Percentiles rank a stretch among this genome's conserved stretches.
These are phyloP conservation scores for Globisporangium okanoganense DNA, from an alignment of 352 stramenopile genomes.

Conservation along the genomic window DNA sequence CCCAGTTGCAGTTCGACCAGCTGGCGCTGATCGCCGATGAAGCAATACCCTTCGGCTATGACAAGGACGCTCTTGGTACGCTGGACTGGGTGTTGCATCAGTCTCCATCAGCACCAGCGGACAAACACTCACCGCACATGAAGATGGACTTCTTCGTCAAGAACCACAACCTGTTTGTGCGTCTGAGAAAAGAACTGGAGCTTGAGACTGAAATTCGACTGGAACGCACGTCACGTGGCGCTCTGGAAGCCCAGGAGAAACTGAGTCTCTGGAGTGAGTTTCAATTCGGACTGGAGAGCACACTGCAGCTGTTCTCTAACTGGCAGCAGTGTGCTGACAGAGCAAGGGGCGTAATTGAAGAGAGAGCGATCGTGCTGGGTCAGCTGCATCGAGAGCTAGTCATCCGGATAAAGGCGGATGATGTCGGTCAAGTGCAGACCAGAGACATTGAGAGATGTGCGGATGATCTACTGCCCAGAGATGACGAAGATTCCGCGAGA, in stretches of 20 bases:
- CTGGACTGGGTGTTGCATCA: slow-evolving; percentile 24
- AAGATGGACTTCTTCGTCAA: slow-evolving; percentile 40
- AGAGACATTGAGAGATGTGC: not conserved
- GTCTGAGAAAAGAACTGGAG: slow-evolving; percentile 31
- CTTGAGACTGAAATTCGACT: slow-evolving; percentile 23
- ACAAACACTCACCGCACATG: slow-evolving; percentile 16
- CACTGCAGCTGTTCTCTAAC: not conserved
- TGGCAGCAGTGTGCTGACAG: not conserved
- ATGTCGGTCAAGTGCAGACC: not conserved
- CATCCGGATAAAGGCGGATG: not conserved
- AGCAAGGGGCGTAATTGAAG: not conserved
- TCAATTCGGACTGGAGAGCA: slow-evolving; percentile 7
- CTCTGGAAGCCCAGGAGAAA: slow-evolving; percentile 28
- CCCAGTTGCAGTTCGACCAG: slow-evolving; percentile 54
- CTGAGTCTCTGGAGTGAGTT: slow-evolving; percentile 18
- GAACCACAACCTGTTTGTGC: slow-evolving; percentile 33
- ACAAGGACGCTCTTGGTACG: slow-evolving; percentile 28
- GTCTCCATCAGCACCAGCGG: not conserved
- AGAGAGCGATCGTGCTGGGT: not conserved
- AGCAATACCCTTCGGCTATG: slow-evolving; percentile 23
- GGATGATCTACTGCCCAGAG: not conserved
- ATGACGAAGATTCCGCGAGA: not conserved
- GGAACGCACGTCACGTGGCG: slow-evolving; percentile 16
- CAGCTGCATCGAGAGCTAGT: slow-evolving; percentile 7
- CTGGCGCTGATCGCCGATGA: slow-evolving; percentile 32